Evolutionary conservation across 768 basidiomycete genomes (phyloP), one percentile per base, ranked within the genome.

Genomic region (Tulasnella sp.): DNA sequence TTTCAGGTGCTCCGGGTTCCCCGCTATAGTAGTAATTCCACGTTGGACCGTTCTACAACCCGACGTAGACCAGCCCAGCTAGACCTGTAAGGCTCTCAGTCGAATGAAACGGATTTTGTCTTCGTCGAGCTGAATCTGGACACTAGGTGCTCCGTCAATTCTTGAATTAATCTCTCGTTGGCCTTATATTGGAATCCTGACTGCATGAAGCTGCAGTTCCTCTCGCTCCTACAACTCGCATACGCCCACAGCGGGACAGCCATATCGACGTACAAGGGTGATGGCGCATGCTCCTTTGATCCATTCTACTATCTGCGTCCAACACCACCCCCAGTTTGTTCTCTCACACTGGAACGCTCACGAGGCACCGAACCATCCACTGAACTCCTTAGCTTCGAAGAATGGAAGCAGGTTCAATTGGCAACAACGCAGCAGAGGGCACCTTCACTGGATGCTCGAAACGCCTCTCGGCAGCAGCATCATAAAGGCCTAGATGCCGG

Each of bases 311-410:
- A 41, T 19, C 48, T 59, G 25, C 27, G 57, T 49, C 57, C 45
- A n/a, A 30, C 24, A 29, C 19, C 25, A 25, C 57, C 30, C 25
- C 57, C 57, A 8, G 25, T 50, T 24, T 59, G 57, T 31, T 38
- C 44, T 24, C 46, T 59, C 19, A 27, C 49, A 24, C 57, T 46
- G 4, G 27, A 49, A 21, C 27, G 27, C 46, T 48, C 46, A 11
- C 34, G 19, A 22, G 27, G 25, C 3, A 17, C 48, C 15, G 57
- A 59, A 19, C n/a, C 59, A 8, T 43, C 60, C 27, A 38, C 61
- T 25, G 61, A 62, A 27, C 46, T 62, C 49, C 62, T 60, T 29
- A 48, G 48, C 45, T 62, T 62, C 41, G 62, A 62, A 24, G 60
- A 62, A 46, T 62, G 62, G 62, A 62, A 62, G 31, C 24, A 21